phyloP scores from a whole-genome alignment of 306 rosid genomes.

The Vigna reflexopilosa region DNA sequence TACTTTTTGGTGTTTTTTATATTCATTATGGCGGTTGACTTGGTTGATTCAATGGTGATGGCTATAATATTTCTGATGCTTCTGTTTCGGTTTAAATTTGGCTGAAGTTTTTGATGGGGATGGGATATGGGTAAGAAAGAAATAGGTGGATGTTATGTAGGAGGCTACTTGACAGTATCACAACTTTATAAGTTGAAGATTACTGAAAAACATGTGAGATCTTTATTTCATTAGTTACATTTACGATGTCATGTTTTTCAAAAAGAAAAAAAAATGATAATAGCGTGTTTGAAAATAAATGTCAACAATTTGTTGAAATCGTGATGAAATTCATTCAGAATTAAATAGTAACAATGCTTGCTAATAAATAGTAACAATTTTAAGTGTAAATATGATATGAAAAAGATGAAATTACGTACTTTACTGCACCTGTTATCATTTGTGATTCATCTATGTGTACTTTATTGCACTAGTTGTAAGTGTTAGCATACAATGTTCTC shows the following conservation, averaged over 20 bases:
- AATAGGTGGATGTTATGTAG: background rate
- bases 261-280: background rate
- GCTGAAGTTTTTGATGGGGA: background rate
- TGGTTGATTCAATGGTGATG: background rate
- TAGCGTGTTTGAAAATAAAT: background rate
- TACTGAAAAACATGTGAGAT: background rate
- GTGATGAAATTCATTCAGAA: conserved; percentile 6
- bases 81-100: background rate
- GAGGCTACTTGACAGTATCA: background rate
- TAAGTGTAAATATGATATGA: conserved; percentile 8
- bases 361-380: background rate
- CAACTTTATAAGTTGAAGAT: background rate
- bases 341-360: background rate
- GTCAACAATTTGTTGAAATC: background rate
- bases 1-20: background rate
- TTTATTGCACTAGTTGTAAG: background rate
- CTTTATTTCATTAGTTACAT: background rate
- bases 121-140: background rate
- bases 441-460: background rate
- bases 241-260: background rate
- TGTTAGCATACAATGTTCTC: background rate
- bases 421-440: background rate
- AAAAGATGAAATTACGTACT: background rate
- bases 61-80: background rate
- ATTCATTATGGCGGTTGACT: background rate